These are phyloP conservation scores for Immersiporthe knoxdaviesiana DNA, from an alignment of 2,329 filamentous ascomycete genomes.

Conservation along the genomic window DNA sequence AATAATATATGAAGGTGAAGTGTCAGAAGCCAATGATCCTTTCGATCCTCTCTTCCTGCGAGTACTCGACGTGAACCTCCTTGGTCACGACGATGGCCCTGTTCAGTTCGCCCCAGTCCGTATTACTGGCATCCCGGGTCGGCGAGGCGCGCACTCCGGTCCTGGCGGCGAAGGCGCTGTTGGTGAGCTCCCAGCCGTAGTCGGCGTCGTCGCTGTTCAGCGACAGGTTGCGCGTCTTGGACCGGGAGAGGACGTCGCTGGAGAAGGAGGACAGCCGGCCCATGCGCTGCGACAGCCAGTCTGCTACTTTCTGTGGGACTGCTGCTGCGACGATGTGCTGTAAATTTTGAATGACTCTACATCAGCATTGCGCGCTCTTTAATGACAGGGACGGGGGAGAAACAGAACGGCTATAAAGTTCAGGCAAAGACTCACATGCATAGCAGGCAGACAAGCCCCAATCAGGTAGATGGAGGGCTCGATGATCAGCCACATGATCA, in stretches of 20 bases:
- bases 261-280: not conserved
- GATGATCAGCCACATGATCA: constrained; percentile 25
- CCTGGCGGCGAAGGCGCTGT: constrained; percentile 1
- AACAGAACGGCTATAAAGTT: too few relatives aligned
- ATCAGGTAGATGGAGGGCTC: constrained; percentile 27
- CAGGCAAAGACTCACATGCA: constrained; percentile 29
- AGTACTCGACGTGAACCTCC: constrained; percentile 21
- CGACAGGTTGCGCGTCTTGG: constrained; percentile 15
- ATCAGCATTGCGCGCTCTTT: not conserved
- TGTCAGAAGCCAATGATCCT: constrained; percentile 25
- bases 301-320: constrained; percentile 4
- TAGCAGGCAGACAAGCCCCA: constrained; percentile 25
- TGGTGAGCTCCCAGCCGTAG: constrained; percentile 13
- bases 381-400: too few relatives aligned
- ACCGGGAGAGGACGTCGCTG: constrained; percentile 11
- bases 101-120: constrained; percentile 15
- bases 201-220: constrained; percentile 23
- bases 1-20: too few relatives aligned
- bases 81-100: constrained; percentile 25
- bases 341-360: not conserved
- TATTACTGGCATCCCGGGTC: not conserved
- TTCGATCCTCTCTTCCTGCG: constrained; percentile 25
- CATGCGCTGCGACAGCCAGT: constrained; percentile 24
- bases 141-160: not conserved
- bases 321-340: constrained; percentile 21